Evolutionary conservation across 352 stramenopile genomes (phyloP).

Genomic region (Thalassiosira delicatula): DNA sequence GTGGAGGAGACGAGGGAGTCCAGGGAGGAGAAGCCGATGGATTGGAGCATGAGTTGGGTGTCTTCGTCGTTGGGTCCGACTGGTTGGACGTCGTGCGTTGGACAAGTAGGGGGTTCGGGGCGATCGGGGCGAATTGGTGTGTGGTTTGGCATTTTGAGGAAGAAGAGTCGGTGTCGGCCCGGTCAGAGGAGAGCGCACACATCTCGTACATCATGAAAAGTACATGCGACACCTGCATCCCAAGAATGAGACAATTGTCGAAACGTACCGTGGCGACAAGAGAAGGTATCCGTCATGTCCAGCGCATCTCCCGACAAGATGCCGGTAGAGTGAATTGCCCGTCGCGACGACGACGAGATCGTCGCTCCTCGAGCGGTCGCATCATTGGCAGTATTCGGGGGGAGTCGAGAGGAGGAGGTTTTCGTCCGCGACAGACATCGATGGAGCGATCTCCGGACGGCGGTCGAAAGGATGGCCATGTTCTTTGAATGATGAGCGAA

Average conservation of each 20-base stretch:
- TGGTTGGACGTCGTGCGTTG: slow-evolving; percentile 38
- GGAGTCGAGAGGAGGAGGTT: neutral
- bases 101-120: too few relatives aligned
- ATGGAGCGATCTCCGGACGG: slow-evolving; percentile 30
- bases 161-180: neutral
- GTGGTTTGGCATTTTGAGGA: neutral
- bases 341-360: neutral
- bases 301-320: slow-evolving; percentile 66
- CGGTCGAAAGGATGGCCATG: slow-evolving; percentile 43
- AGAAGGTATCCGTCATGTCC: slow-evolving; percentile 80
- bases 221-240: neutral
- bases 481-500: too few relatives aligned
- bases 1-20: slow-evolving; percentile 93
- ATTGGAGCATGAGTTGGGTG: slow-evolving; percentile 90
- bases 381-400: slow-evolving; percentile 23
- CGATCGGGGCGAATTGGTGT: too few relatives aligned
- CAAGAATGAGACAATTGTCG: too few relatives aligned
- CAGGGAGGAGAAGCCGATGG: slow-evolving; percentile 91
- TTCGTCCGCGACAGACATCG: slow-evolving; percentile 7
- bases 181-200: too few relatives aligned
- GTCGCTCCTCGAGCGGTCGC: neutral
- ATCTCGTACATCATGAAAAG: neutral
- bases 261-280: slow-evolving; percentile 79
- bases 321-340: slow-evolving; percentile 51
- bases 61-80: slow-evolving; percentile 91